Evolutionary conservation across 1,284 basidiomycete species (phyloP).

Genomic region (Leccinum subrobustum): DNA sequence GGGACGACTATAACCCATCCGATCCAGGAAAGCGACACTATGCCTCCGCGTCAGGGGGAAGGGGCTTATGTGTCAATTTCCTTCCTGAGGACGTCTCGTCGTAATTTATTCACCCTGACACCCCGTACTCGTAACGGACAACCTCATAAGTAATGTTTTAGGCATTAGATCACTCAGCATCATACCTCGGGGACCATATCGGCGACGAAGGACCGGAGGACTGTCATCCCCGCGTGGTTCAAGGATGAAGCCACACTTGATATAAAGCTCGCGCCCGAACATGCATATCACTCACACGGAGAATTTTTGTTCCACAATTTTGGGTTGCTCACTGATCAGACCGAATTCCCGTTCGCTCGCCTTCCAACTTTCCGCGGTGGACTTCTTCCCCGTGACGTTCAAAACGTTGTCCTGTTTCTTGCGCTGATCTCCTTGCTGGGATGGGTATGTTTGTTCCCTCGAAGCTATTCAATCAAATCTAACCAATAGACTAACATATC

Average conservation of each 20-base stretch:
- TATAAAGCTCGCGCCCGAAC: constrained; percentile 8
- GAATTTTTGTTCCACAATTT: not conserved
- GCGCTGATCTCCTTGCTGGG: not conserved
- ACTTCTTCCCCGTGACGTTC: not conserved
- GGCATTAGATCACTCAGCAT: constrained; percentile 1
- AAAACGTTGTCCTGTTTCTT: not conserved
- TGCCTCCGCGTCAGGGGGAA: not conserved
- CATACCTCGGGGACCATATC: not conserved
- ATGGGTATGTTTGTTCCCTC: not conserved
- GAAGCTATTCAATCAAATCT: not conserved
- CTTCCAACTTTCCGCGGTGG: not conserved
- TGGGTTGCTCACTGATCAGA: not conserved
- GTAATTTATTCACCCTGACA: not conserved
- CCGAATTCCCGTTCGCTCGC: not conserved
- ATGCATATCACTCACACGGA: not conserved
- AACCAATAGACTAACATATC: not conserved
- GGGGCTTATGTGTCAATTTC: not conserved
- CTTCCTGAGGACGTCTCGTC: not conserved
- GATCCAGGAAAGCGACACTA: not conserved
- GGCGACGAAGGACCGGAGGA: not conserved
- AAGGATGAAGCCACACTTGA: constrained; percentile 8
- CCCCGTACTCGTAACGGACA: not conserved
- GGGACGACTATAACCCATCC: not conserved
- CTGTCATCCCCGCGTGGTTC: constrained; percentile 3
- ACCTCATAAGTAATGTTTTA: not conserved